Evolutionary conservation across 495 filamentous ascomycete species (phyloP).

Genomic region (Neurospora intermedia): DNA sequence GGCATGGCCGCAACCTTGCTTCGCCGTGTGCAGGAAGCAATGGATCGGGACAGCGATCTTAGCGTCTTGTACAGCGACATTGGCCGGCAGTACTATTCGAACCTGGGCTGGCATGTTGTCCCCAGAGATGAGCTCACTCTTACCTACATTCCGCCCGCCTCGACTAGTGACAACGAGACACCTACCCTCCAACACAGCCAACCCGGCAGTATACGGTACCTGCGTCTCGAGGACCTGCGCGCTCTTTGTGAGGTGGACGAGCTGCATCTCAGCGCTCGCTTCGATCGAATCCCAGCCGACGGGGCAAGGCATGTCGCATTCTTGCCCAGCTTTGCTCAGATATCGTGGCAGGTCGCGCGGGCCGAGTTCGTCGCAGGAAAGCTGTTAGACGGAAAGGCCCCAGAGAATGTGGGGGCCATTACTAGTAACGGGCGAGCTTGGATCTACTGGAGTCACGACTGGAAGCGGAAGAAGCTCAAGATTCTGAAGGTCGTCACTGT

Average conservation of each 20-base stretch:
- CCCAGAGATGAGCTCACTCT: constrained; percentile 61
- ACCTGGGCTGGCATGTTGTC: constrained; percentile 65
- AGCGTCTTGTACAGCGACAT: constrained; percentile 82
- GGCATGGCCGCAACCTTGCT: constrained; percentile 63
- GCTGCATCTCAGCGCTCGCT: constrained; percentile 24
- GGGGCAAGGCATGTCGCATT: constrained; percentile 49
- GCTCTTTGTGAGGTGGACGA: constrained; percentile 47
- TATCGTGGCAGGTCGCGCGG: constrained; percentile 73
- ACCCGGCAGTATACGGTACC: constrained; percentile 11
- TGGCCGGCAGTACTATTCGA: constrained; percentile 73
- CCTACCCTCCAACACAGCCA: constrained; percentile 2
- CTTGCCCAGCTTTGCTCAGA: constrained; percentile 56
- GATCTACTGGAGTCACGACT: constrained; percentile 45
- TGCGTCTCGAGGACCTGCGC: constrained; percentile 38
- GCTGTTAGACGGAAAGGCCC: constrained; percentile 27
- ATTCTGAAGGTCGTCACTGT: constrained; percentile 66
- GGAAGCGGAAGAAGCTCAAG: constrained; percentile 53
- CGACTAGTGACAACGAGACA: not conserved
- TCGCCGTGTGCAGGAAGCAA: constrained; percentile 30
- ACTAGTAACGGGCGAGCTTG: constrained; percentile 51
- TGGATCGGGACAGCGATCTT: constrained; percentile 41
- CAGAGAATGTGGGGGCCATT: constrained; percentile 48
- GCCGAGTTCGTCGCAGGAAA: constrained; percentile 62
- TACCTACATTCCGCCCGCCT: constrained; percentile 20
- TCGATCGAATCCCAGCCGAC: constrained; percentile 10